These are phyloP conservation scores for Plasmodium gallinaceum DNA, from an alignment of 169 alveolate species.

Conservation along the genomic window DNA sequence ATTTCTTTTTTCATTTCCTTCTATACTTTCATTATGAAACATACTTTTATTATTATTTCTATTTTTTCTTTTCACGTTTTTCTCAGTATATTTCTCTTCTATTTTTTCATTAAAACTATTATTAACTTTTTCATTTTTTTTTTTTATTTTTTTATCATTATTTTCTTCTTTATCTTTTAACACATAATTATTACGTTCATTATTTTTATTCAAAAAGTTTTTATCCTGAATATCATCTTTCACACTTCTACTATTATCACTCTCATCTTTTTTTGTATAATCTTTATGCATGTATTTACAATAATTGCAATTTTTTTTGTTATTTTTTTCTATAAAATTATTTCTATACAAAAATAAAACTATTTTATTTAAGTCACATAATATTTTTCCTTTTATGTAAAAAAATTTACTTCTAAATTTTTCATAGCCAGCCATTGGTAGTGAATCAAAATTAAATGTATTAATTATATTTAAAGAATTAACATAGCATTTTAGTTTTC, in stretches of 20 bases:
- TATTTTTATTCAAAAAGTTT: slow-evolving; percentile 11
- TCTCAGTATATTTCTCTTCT: not conserved
- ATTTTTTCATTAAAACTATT: slow-evolving; percentile 12
- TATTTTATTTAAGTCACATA: slow-evolving; percentile 39
- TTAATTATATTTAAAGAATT: slow-evolving; percentile 59
- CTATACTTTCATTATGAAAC: slow-evolving; percentile 6
- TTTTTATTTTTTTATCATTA: not conserved
- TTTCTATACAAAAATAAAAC: slow-evolving; percentile 67
- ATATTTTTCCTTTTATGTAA: slow-evolving; percentile 47
- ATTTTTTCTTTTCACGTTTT: slow-evolving; percentile 17
- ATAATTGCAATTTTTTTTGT: not conserved
- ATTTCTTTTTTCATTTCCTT: slow-evolving; percentile 13
- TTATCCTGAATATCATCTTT: not conserved
- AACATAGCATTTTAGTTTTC: slow-evolving; percentile 49
- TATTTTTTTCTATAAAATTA: slow-evolving; percentile 60
- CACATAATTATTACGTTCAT: not conserved
- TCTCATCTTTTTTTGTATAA: too few relatives aligned
- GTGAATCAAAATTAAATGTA: slow-evolving; percentile 54
- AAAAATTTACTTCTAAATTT: slow-evolving; percentile 55
- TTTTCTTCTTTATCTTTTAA: not conserved
- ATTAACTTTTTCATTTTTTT: not conserved
- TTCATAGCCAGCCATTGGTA: slow-evolving; percentile 59
- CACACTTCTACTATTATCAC: not conserved
- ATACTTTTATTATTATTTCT: slow-evolving; percentile 5
- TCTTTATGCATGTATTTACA: slow-evolving; percentile 21